These are phyloP conservation scores for Suhomyces terraborum DNA, from an alignment of 1,139 yeast genomes.

Conservation along the genomic window DNA sequence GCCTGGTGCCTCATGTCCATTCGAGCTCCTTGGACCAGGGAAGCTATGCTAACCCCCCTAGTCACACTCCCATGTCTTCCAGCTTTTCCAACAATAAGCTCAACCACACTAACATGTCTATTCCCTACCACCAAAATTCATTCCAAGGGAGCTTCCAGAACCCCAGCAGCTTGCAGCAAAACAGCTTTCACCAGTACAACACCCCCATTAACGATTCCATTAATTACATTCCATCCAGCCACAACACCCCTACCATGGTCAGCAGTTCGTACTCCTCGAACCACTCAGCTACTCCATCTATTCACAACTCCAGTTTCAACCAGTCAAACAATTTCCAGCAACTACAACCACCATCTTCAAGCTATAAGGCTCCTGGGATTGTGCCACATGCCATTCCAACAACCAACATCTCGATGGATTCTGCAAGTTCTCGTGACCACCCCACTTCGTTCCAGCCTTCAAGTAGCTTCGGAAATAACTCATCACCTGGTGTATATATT, in stretches of 20 bases:
- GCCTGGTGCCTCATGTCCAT: constrained; percentile 10
- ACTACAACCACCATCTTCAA: constrained; percentile 13
- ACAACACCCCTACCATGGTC: constrained; percentile 58
- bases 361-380: constrained; percentile 17
- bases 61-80: constrained; percentile 13
- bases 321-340: constrained; percentile 20
- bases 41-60: constrained; percentile 12
- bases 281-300: constrained; percentile 42
- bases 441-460: constrained; percentile 24
- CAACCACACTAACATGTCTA: constrained; percentile 8
- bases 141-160: constrained; percentile 4
- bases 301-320: constrained; percentile 14
- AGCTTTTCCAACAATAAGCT: constrained; percentile 9
- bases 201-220: constrained; percentile 28
- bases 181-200: constrained; percentile 14
- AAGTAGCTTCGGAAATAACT: constrained; percentile 6
- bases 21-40: constrained; percentile 11
- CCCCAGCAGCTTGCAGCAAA: background rate
- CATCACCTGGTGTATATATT: constrained; percentile 12
- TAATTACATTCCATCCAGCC: constrained; percentile 47
- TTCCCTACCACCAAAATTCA: constrained; percentile 13
- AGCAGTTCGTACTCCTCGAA: constrained; percentile 50
- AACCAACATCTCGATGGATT: constrained; percentile 48
- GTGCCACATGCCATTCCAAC: constrained; percentile 40
- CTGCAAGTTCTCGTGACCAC: constrained; percentile 35